Evolutionary conservation across 306 rosid species (phyloP).

Genomic region (Vigna reflexopilosa): DNA sequence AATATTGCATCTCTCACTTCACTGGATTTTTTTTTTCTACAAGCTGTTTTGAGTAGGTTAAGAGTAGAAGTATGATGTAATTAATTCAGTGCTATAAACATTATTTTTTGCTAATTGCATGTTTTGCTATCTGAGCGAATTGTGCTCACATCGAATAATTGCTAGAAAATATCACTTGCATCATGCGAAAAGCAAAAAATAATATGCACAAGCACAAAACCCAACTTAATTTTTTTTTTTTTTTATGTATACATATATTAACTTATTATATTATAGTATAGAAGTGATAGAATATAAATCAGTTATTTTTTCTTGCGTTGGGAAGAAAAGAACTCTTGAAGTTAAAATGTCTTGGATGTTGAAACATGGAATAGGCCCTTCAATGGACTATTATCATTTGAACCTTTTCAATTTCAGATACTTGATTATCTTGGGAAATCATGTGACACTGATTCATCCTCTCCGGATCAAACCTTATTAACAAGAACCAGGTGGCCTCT

Average conservation of each 20-base stretch:
- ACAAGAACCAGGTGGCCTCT: conserved; percentile 78
- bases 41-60: not conserved
- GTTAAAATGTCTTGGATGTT: conserved; percentile 4
- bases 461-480: conserved; percentile 67
- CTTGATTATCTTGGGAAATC: conserved; percentile 89
- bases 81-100: not conserved
- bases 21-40: not conserved
- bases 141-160: not conserved
- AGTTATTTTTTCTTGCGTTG: not conserved
- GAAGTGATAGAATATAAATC: not conserved
- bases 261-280: not conserved
- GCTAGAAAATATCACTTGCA: not conserved
- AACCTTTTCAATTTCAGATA: conserved; percentile 59
- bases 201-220: not conserved
- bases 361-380: not conserved
- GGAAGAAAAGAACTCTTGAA: not conserved
- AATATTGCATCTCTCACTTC: not conserved
- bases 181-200: not conserved
- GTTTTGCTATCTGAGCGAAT: not conserved
- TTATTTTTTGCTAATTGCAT: not conserved
- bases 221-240: not conserved
- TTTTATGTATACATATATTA: not conserved
- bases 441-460: conserved; percentile 71
- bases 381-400: conserved; percentile 12
- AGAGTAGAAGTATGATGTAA: conserved; percentile 5